Conservation (phyloP, 768 basidiomycete species). For the Russula vinacea region DNA sequence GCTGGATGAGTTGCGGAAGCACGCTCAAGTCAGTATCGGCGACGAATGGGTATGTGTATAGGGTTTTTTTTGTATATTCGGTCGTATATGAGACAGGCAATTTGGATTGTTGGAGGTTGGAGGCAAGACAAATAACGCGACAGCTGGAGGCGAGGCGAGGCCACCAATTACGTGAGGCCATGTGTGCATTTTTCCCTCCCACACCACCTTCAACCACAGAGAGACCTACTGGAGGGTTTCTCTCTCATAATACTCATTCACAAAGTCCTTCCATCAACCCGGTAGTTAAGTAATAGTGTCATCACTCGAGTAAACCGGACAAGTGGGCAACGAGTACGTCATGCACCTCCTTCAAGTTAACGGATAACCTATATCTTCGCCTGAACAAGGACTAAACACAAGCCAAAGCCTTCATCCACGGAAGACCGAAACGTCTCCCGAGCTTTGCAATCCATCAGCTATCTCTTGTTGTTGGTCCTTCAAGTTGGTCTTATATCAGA, state of each 20-base stretch:
- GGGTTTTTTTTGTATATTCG: neutral
- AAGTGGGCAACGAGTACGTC: neutral
- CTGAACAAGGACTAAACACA: neutral
- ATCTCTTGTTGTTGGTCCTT: neutral
- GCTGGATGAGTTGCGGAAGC: constrained; percentile 12
- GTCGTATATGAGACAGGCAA: neutral
- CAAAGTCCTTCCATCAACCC: neutral
- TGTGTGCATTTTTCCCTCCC: neutral
- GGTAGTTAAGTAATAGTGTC: neutral
- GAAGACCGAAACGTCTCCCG: neutral
- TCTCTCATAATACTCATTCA: neutral
- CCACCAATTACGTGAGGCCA: neutral
- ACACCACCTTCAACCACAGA: neutral
- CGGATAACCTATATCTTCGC: neutral
- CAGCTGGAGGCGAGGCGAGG: neutral
- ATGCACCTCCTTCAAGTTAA: neutral
- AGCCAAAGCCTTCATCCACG: neutral
- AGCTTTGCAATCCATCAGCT: neutral
- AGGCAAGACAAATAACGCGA: too few species aligned
- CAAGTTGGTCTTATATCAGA: neutral
- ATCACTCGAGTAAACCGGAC: neutral
- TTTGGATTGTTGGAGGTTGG: too few species aligned
- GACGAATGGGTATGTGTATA: constrained; percentile 24
- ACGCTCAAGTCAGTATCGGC: constrained; percentile 11
- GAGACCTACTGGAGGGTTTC: neutral